Conservation (phyloP, 805 yeast species). For the Teunomyces lycoperdinae region DNA sequence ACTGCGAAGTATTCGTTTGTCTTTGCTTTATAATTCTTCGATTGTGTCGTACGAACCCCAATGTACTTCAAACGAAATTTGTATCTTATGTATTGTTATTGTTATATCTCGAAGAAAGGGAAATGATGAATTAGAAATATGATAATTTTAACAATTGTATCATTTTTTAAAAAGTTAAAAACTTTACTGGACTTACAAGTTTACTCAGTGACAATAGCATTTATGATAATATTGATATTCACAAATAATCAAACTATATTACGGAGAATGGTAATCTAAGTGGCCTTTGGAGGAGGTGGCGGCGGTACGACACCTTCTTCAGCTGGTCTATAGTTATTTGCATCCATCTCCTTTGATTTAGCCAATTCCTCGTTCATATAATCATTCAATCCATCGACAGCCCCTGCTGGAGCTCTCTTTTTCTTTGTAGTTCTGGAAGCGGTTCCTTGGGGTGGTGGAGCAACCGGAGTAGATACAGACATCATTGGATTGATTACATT, state of each 20-base stretch:
- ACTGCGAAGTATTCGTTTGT: neutral
- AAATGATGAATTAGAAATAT: no score
- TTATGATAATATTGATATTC: no score
- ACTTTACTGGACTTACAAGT: no score
- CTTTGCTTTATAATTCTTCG: no score
- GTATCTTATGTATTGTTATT: no score
- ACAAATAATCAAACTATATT: no score
- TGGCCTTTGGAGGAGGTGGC: slow-evolving; percentile 22
- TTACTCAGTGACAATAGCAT: no score
- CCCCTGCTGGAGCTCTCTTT: slow-evolving; percentile 16
- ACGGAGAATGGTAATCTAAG: neutral
- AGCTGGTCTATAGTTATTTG: slow-evolving; percentile 5
- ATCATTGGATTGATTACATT: slow-evolving; percentile 7
- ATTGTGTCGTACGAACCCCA: no score
- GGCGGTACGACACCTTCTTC: slow-evolving; percentile 28
- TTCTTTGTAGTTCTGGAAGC: slow-evolving; percentile 29
- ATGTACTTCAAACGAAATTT: no score
- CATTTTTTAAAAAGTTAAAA: no score
- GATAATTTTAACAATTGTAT: no score
- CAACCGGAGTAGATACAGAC: slow-evolving; percentile 6
- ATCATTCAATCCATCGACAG: slow-evolving; percentile 29
- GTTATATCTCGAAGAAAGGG: no score
- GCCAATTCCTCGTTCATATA: slow-evolving; percentile 45
- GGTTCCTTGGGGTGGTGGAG: slow-evolving; percentile 16
- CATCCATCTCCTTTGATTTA: slow-evolving; percentile 37